Base-by-base conservation (phyloP, 768 basidiomycete species). In the Macrolepiota albuminosa region DNA sequence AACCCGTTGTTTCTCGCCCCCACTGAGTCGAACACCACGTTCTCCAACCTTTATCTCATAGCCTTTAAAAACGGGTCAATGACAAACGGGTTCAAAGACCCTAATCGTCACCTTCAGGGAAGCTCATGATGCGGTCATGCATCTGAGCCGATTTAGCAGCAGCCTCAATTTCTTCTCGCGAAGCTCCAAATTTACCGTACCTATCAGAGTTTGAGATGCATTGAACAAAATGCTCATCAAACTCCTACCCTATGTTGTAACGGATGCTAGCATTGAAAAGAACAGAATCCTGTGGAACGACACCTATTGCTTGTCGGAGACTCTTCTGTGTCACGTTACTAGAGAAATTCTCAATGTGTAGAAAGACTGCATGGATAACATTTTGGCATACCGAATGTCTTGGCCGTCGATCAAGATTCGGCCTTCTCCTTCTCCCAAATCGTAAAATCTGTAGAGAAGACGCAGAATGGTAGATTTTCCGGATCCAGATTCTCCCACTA, bases 381-480 rank as follows among this genome's bases (percentile, higher is more conserved):
- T 18, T 51, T 34, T n/a, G 24, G 3, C 66, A 18, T 62, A 76
- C 80, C 79, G 75, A 57, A 98, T 90, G 66, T 97, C 91, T 67
- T 90, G 81, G 5, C 89, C 92, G 66, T 97, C 93, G 61, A 96
- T 86, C 49, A 86, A 73, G 64, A 96, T 94, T 43, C 87, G 77
- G 14, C 89, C 89, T 61, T 89, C 82, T 36, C 93, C 93, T 56
- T 85, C 83, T 18, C 82, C 80, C 14, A 95, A 78, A 66, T 98
- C 95, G 70, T 98, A 97, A 75, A 98, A 94, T 24, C 95, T 83
- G 72, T 93, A 97, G 16, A 98, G 77, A 33, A 95, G 78, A n/a
- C 93, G 88, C 53, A 93, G 73, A 57, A 93, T 86, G 0, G 93
- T 91, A 10, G 88, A 90, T 72, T 93, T 95, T 13, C 93, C 88